Conservation (phyloP, 1,284 basidiomycete species). For the Lignosus rhinocerotis region DNA sequence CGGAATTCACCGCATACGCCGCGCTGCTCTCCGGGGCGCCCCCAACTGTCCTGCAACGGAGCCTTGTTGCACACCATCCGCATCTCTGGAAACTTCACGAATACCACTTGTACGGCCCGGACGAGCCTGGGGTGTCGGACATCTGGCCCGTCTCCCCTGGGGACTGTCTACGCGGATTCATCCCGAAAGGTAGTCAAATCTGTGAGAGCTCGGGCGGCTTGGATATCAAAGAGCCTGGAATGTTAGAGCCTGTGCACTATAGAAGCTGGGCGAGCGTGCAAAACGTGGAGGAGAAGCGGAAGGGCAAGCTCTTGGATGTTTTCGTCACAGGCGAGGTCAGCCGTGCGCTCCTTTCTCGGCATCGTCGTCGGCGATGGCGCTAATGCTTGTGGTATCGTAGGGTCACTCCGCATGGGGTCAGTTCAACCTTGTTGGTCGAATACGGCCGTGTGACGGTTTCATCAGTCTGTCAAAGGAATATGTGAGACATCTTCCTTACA, state of each 20-base stretch:
- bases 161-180: conserved; percentile 48
- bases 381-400: conserved; percentile 33
- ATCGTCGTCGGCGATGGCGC: neutral
- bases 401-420: conserved; percentile 83
- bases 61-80: conserved; percentile 64
- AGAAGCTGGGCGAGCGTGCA: conserved; percentile 26
- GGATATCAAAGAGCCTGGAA: conserved; percentile 42
- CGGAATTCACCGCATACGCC: conserved; percentile 69
- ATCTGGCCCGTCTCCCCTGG: conserved; percentile 34
- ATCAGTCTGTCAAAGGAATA: conserved; percentile 75
- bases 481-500: conserved; percentile 44
- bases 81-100: conserved; percentile 79
- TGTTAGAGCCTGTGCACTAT: conserved; percentile 43
- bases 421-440: conserved; percentile 67
- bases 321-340: conserved; percentile 71
- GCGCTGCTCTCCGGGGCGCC: conserved; percentile 61
- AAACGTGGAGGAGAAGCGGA: conserved; percentile 17
- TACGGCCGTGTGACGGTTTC: conserved; percentile 71
- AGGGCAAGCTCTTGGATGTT: conserved; percentile 52
- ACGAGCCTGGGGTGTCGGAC: conserved; percentile 13
- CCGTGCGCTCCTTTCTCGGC: neutral
- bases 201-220: conserved; percentile 44
- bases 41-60: conserved; percentile 55
- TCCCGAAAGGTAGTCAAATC: conserved; percentile 49
- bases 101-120: conserved; percentile 51